Conservation (phyloP, 1,284 basidiomycete genomes). For the Naganishia liquefaciens region DNA sequence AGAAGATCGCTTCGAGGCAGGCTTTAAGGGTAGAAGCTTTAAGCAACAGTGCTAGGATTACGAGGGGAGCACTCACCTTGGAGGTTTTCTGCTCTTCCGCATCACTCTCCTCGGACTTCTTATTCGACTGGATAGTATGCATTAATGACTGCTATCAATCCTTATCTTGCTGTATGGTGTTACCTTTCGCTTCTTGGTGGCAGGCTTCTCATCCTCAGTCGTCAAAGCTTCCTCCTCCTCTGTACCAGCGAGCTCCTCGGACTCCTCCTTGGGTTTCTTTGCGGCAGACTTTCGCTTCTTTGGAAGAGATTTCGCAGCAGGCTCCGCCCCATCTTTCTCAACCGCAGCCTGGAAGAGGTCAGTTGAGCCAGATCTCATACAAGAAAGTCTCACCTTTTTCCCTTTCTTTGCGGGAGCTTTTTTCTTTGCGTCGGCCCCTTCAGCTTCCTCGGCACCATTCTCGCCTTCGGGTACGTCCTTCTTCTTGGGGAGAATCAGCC, state of each 20-base stretch:
- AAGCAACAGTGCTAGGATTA: no score
- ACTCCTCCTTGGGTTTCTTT: constrained; percentile 22
- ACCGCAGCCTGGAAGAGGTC: not conserved
- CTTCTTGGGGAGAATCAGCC: not conserved
- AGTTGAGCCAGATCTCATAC: not conserved
- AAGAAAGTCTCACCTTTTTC: not conserved
- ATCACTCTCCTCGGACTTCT: constrained; percentile 19
- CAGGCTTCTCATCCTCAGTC: constrained; percentile 21
- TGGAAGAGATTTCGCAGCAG: not conserved
- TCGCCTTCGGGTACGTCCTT: constrained; percentile 21
- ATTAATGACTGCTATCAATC: not conserved
- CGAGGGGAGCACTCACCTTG: not conserved
- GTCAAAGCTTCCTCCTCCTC: constrained; percentile 14
- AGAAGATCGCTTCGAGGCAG: constrained; percentile 22
- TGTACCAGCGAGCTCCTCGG: not conserved
- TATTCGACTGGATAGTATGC: not conserved
- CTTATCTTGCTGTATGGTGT: not conserved
- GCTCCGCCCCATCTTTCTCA: constrained; percentile 8
- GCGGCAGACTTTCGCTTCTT: constrained; percentile 27
- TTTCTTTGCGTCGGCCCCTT: constrained; percentile 2
- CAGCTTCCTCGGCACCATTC: constrained; percentile 11
- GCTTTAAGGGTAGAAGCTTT: not conserved
- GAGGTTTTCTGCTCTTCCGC: constrained; percentile 12
- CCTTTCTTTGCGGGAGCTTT: constrained; percentile 21
- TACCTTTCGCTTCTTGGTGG: constrained; percentile 23